phyloP scores from a whole-genome alignment of 805 yeast genomes.

The Nakazawaea wickerhamii region DNA sequence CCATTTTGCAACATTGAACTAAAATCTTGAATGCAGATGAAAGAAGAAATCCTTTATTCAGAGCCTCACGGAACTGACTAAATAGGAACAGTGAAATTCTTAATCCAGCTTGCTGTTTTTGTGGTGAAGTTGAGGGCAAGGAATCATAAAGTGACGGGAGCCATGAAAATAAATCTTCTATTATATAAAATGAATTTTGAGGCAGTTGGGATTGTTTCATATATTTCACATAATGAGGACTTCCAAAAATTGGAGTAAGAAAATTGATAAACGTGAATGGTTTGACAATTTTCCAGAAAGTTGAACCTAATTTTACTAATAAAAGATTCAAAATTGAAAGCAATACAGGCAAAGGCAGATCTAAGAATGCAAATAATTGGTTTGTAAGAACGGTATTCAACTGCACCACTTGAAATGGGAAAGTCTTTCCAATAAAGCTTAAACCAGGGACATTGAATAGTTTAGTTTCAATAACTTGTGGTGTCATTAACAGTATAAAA shows the following conservation, averaged over 20 bases:
- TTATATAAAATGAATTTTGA: constrained; percentile 24
- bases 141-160: constrained; percentile 19
- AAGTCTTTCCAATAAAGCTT: constrained; percentile 17
- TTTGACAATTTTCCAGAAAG: constrained; percentile 50
- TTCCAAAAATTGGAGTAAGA: constrained; percentile 54
- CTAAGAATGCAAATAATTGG: constrained; percentile 46
- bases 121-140: constrained; percentile 37
- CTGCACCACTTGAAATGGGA: constrained; percentile 29
- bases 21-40: constrained; percentile 20
- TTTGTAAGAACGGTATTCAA: constrained; percentile 38
- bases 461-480: constrained; percentile 28
- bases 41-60: constrained; percentile 21
- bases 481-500: constrained; percentile 30
- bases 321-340: constrained; percentile 46
- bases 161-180: constrained; percentile 43
- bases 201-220: constrained; percentile 27
- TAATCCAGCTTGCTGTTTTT: constrained; percentile 47
- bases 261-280: constrained; percentile 53
- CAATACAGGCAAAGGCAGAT: constrained; percentile 46
- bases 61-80: constrained; percentile 21
- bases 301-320: constrained; percentile 33
- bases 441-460: constrained; percentile 22
- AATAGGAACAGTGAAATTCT: constrained; percentile 45
- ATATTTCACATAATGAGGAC: constrained; percentile 39
- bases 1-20: constrained; percentile 7